These are phyloP conservation scores for Ilyonectria robusta DNA, from an alignment of 2,329 filamentous ascomycete genomes.

Conservation along the genomic window DNA sequence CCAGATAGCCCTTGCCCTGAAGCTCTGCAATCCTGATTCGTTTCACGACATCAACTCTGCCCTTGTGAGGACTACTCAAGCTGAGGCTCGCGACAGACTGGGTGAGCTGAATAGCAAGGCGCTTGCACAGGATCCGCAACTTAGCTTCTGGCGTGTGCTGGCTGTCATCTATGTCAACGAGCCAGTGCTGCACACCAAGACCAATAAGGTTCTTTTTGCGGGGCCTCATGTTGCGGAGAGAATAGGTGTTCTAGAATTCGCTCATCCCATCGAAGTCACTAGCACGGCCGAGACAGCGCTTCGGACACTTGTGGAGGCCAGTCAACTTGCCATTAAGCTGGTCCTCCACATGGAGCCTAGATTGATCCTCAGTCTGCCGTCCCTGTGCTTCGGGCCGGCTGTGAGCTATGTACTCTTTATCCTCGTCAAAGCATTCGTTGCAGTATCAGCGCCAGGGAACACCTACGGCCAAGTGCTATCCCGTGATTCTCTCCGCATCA, in stretches of 20 bases:
- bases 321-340: slow-evolving; percentile 29
- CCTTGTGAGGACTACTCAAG: not conserved
- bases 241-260: slow-evolving; percentile 34
- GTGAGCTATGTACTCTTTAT: slow-evolving; percentile 37
- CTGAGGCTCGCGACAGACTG: not conserved
- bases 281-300: slow-evolving; percentile 19
- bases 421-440: slow-evolving; percentile 36
- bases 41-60: slow-evolving; percentile 20
- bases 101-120: slow-evolving; percentile 26
- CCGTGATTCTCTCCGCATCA: slow-evolving; percentile 16
- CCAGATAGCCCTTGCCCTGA: slow-evolving; percentile 7
- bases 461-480: slow-evolving; percentile 30
- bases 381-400: slow-evolving; percentile 33
- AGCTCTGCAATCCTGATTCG: slow-evolving; percentile 17
- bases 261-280: slow-evolving; percentile 16
- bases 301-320: slow-evolving; percentile 28
- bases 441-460: slow-evolving; percentile 34
- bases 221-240: slow-evolving; percentile 29
- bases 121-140: slow-evolving; percentile 14
- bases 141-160: slow-evolving; percentile 34
- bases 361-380: slow-evolving; percentile 26
- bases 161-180: slow-evolving; percentile 28
- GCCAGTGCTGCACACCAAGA: slow-evolving; percentile 26
- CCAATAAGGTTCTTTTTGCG: slow-evolving; percentile 34
- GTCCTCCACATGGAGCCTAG: slow-evolving; percentile 26